Base-by-base conservation (phyloP, 805 yeast genomes). In the Sungouiozyma intestinalis region DNA sequence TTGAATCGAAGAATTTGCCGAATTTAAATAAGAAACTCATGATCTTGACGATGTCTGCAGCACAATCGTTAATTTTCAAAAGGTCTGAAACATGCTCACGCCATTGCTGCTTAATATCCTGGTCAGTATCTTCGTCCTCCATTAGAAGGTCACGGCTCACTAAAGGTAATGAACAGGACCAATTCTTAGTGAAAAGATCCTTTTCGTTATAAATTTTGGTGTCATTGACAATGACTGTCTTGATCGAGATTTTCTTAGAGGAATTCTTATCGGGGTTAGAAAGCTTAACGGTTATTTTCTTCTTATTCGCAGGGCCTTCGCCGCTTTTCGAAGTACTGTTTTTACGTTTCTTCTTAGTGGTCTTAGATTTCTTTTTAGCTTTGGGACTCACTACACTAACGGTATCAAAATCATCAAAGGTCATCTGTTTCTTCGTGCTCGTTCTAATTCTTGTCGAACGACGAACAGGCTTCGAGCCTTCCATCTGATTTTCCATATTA, bases 1-100 rank as follows among this genome's bases (percentile, higher is more conserved):
- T 53, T 5, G 45, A 37, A 21, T 50, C 52, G 34, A 60, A 51
- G 35, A 48, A 54, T 17, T 40, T 35, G 29, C 44, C 41, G 40
- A 60, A 60, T 43, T 60, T 60, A 34, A 52, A 55, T 15, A 60
- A 40, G 41, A 60, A 60, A 4, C 58, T 41, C 60, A 60, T 53
- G 11, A 58, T 42, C 31, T 52, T 58, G n/a, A 57, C 35, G 17
- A 60, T 46, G 40, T 55, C 55, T 38, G 57, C 59, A 5, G 62
- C 60, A 40, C 54, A 54, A n/a, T 47, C 46, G 5, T 52, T 45
- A 3, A 51, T 44, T 38, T 44, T 54, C 46, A 51, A 42, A 35
- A 27, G 35, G 13, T 16, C n/a, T 4, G 34, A 27, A 24, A 16
- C 17, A 9, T 24, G 19, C 7, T 34, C 18, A 17, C 19, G 35